Evolutionary conservation across 495 filamentous ascomycete species (phyloP), one percentile per base, ranked within the genome.

Genomic region (Neurospora sp.): DNA sequence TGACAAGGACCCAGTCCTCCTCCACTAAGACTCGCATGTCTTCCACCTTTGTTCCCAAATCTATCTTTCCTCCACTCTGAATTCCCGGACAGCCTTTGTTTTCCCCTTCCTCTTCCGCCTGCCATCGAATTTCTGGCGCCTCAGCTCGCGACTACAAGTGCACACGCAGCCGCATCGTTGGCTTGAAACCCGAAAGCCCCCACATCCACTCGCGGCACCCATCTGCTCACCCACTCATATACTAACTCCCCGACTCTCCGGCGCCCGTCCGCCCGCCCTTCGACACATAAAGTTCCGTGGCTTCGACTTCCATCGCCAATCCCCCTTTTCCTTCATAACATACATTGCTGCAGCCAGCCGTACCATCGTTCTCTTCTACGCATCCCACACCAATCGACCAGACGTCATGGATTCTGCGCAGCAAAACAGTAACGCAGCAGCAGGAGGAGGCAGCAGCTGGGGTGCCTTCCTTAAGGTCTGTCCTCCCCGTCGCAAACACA

Each of bases 391-490:
- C 68, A 22, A 41, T 27, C 37, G 68, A 18, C 14, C 37, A 39
- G 53, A 59, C 44, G n/a, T 22, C 22, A 37, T 68, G 69, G 45
- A 39, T 59, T 39, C 70, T 71, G 69, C 59, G 53, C 16, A 75
- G 74, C 20, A 47, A 73, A 68, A 74, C 74, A 8, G 71, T 71
- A 27, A 38, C 70, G 39, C 74, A 79, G 59, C 82, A 84, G 73
- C 80, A 78, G 75, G 72, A 72, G 80, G 79, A 38, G 82, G 84
- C 47, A 75, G 76, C 39, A 84, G 81, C 74, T 87, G 85, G 85
- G 77, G 82, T 27, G 77, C 85, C 14, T 88, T 87, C 73, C 81
- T 88, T 75, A 88, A 87, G 80, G 86, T 87, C 45, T 65, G 80
- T 61, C 3, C 8, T 22, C 8, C 39, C 47, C 14, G 22, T 69